Conservation (phyloP, 495 filamentous ascomycete genomes). For the Parathielavia hyrcaniae region DNA sequence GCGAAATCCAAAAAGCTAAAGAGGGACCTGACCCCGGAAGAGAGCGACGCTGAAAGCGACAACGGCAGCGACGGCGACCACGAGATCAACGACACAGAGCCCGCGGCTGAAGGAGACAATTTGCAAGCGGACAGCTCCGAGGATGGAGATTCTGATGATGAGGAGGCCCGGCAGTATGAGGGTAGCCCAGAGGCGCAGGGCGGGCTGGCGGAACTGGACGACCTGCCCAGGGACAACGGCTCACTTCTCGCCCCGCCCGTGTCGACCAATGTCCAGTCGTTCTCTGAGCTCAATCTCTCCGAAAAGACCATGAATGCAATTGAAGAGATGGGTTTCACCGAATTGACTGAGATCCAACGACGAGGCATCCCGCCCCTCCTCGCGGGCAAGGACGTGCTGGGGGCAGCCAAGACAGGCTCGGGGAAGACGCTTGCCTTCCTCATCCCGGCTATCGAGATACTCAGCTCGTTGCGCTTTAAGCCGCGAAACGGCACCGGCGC, state of each 20-base stretch:
- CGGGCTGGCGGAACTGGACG: constrained; percentile 16
- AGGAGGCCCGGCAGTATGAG: constrained; percentile 25
- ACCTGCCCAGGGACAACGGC: constrained; percentile 15
- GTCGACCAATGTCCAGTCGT: constrained; percentile 42
- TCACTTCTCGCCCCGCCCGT: constrained; percentile 31
- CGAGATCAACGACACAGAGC: constrained; percentile 20
- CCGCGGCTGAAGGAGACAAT: constrained; percentile 16
- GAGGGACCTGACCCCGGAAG: constrained; percentile 23
- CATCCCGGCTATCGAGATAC: constrained; percentile 92
- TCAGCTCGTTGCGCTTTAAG: constrained; percentile 83
- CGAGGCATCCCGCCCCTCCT: constrained; percentile 81
- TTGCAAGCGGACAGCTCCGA: constrained; percentile 17
- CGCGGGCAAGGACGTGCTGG: constrained; percentile 87
- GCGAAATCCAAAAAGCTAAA: constrained; percentile 31
- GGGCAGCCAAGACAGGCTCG: constrained; percentile 93
- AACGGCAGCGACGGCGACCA: constrained; percentile 12
- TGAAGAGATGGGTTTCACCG: constrained; percentile 82
- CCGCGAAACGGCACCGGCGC: constrained; percentile 69
- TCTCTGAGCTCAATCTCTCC: constrained; percentile 78
- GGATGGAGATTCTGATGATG: background rate
- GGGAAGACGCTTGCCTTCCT: constrained; percentile 95
- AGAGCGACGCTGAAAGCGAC: constrained; percentile 24
- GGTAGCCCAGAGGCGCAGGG: constrained; percentile 27
- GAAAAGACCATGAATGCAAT: constrained; percentile 84
- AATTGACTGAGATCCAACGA: constrained; percentile 93